A percentile compares a stretch with the other conserved stretches of the same genome.
These are phyloP conservation scores for Populus deltoides DNA, from an alignment of 345 rosid species.

Conservation along the genomic window DNA sequence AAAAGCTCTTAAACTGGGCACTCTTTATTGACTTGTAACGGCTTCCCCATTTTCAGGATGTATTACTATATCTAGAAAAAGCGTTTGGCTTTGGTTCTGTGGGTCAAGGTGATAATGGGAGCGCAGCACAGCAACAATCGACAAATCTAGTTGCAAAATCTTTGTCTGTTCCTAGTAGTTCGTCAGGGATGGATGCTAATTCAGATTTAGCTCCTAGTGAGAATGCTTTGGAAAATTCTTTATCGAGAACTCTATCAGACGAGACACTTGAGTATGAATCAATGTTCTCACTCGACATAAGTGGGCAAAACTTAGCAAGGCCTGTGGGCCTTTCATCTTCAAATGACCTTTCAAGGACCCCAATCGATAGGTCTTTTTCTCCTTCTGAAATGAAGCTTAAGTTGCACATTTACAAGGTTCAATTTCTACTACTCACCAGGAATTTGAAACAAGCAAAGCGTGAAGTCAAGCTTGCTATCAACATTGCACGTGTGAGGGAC, in stretches of 20 bases:
- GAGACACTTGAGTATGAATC: conserved; percentile 79
- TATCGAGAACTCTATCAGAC: conserved; percentile 64
- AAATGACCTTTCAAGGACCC: conserved; percentile 54
- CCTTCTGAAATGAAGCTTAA: conserved; percentile 78
- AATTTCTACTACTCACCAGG: conserved; percentile 76
- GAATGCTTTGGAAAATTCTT: conserved; percentile 61
- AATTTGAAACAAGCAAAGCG: conserved; percentile 94
- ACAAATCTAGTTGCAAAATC: conserved; percentile 55
- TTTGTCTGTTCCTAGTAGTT: conserved; percentile 58
- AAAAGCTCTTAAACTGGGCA: background rate
- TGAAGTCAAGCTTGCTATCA: conserved; percentile 93
- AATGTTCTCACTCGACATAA: conserved; percentile 58
- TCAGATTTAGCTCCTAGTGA: conserved; percentile 50
- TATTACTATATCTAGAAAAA: conserved; percentile 70
- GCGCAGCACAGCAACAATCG: conserved; percentile 51
- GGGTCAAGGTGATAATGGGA: conserved; percentile 67
- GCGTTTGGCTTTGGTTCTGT: conserved; percentile 58
- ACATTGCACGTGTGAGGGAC: conserved; percentile 82
- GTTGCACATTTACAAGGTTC: conserved; percentile 93
- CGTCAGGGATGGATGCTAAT: conserved; percentile 54
- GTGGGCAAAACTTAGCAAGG: conserved; percentile 59
- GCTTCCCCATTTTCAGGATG: conserved; percentile 53
- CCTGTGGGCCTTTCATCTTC: conserved; percentile 51
- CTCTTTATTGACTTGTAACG: conserved; percentile 2
- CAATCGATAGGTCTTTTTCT: conserved; percentile 52